Evolutionary conservation across 164 flowering plant genomes (phyloP).

Genomic region (Macadamia tetraphylla): DNA sequence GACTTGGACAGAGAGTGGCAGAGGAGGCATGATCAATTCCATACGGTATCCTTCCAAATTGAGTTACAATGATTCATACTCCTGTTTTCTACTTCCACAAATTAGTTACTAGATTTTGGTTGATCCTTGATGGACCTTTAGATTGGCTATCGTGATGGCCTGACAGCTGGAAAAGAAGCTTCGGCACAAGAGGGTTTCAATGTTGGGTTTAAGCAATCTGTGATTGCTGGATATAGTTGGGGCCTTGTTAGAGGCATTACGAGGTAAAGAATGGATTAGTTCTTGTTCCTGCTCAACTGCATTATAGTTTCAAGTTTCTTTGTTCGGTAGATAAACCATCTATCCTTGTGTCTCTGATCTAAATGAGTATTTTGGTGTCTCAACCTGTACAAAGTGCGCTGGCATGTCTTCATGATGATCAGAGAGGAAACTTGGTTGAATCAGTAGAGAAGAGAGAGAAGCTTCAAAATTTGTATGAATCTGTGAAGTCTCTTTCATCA

Average conservation of each 20-base stretch:
- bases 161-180: constrained; percentile 72
- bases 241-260: constrained; percentile 78
- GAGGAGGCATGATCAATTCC: constrained; percentile 50
- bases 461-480: constrained; percentile 42
- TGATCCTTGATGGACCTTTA: constrained; percentile 18
- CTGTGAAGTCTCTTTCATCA: constrained; percentile 48
- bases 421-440: constrained; percentile 47
- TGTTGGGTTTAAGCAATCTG: constrained; percentile 72
- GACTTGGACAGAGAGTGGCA: constrained; percentile 67
- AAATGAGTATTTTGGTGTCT: background rate
- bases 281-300: background rate
- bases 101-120: background rate
- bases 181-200: constrained; percentile 85
- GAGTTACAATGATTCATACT: background rate
- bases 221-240: constrained; percentile 55
- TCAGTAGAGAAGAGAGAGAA: constrained; percentile 35
- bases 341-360: background rate
- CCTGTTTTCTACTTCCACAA: background rate
- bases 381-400: constrained; percentile 40
- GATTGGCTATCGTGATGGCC: constrained; percentile 89
- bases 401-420: constrained; percentile 52
- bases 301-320: background rate
- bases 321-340: too few species aligned
- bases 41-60: constrained; percentile 41
- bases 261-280: constrained; percentile 41